Base-by-base conservation (phyloP, 805 yeast genomes). In the Ogataea wickerhamii region DNA sequence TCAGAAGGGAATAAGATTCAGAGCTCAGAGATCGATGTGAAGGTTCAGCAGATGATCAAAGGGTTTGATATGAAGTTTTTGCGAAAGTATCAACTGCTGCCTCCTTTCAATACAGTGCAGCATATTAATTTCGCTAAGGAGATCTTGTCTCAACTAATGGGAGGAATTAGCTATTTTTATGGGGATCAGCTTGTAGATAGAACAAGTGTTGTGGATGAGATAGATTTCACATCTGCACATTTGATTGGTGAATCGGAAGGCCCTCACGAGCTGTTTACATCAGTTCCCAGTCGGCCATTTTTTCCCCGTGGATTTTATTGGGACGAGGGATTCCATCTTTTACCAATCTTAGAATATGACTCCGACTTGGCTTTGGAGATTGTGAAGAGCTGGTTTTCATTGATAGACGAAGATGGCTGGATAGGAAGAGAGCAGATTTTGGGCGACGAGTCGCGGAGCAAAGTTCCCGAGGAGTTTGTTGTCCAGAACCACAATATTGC, bases 281-380 rank as follows among this genome's bases (percentile, higher is more conserved):
- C 87, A 17, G 93, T 87, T 23, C 98, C 98, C 2, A 86, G 96
- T 34, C 72, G 98, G 36, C 87, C 95, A 0, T 87, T 86, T 55
- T 93, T 93, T 62, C 98, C 98, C 3, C 73, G 98, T 46, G 98
- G 98, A 0, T 93, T 93, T 55, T 87, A 86, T 56, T 93, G 98
- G 98, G 98, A 93, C 62, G 98, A 93, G 63, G 98, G 98, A 0
- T 93, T 93, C 62, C 96, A 91, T 59, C 67, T 91, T 43, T 67
- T 89, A 28, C 95, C 95, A 6, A 66, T 93, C 26, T 61, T 85
- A 49, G 82, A 82, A 33, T 89, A 82, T 56, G 98, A 93, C 61
- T 71, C 85, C 12, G 95, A 87, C 53, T 66, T 89, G 30, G 86
- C 79, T 0, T 67, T 88, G 44, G 93, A 87, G 47, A 80, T 93